Conservation (phyloP, 2,329 filamentous ascomycete genomes). For the Colletotrichum salicis region DNA sequence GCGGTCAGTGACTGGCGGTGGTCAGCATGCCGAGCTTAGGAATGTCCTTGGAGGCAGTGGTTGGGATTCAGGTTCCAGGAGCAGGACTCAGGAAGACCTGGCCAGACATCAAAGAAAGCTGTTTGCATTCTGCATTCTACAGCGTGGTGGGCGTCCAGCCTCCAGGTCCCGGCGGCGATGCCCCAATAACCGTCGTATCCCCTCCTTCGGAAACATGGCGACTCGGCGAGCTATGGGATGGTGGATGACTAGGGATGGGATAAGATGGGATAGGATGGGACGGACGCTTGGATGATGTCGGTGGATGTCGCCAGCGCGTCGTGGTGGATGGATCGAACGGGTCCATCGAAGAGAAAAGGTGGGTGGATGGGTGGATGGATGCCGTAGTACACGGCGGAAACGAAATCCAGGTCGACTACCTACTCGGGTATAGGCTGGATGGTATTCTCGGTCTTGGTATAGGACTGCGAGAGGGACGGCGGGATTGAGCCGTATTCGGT, state of each 20-base stretch:
- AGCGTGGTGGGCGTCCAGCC: no score
- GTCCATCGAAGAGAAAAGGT: neutral
- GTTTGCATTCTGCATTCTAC: no score
- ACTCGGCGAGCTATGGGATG: neutral
- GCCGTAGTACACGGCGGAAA: neutral
- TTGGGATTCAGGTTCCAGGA: neutral
- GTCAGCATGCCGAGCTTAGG: neutral
- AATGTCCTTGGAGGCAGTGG: neutral
- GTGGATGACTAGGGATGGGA: neutral
- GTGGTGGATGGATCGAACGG: slow-evolving; percentile 19
- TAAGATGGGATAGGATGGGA: neutral
- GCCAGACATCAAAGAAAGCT: no score
- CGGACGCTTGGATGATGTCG: slow-evolving; percentile 13
- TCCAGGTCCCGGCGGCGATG: neutral
- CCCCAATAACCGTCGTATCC: neutral
- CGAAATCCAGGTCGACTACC: neutral
- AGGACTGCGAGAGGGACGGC: neutral
- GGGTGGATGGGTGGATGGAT: neutral
- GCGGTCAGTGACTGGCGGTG: neutral
- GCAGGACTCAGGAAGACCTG: no score
- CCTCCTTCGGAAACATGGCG: neutral
- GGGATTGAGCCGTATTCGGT: neutral
- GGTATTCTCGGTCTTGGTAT: neutral
- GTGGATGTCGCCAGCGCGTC: slow-evolving; percentile 11
- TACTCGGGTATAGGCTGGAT: neutral